These are phyloP conservation scores for Parastagonospora avenae DNA, from an alignment of 2,329 filamentous ascomycete genomes.

Conservation along the genomic window DNA sequence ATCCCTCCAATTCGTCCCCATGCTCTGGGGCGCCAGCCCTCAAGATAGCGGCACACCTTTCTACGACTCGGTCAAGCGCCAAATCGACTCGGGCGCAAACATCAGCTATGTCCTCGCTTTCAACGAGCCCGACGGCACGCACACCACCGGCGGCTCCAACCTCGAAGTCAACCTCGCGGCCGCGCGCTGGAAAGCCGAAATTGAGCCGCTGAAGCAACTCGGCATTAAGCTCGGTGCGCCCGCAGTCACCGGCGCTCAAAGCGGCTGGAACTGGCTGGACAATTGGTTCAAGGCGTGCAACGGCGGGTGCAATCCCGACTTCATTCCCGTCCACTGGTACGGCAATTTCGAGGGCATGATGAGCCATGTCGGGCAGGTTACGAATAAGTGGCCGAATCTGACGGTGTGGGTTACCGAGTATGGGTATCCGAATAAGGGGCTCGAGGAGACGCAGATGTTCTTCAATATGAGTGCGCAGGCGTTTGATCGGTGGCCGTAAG, in stretches of 20 bases:
- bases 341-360: slow-evolving; percentile 72
- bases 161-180: slow-evolving; percentile 67
- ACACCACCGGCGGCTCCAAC: slow-evolving; percentile 64
- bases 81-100: slow-evolving; percentile 60
- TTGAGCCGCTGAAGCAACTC: slow-evolving; percentile 68
- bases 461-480: slow-evolving; percentile 70
- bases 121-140: slow-evolving; percentile 75
- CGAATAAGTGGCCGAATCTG: slow-evolving; percentile 54
- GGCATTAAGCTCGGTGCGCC: slow-evolving; percentile 74
- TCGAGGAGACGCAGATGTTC: slow-evolving; percentile 65
- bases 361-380: slow-evolving; percentile 67
- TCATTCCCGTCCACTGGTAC: slow-evolving; percentile 60
- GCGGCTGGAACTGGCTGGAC: slow-evolving; percentile 69
- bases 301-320: slow-evolving; percentile 55
- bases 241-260: slow-evolving; percentile 66
- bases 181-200: slow-evolving; percentile 70
- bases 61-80: slow-evolving; percentile 60
- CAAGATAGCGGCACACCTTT: slow-evolving; percentile 61
- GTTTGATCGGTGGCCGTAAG: slow-evolving; percentile 65
- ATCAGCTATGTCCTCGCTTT: slow-evolving; percentile 74
- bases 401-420: slow-evolving; percentile 82
- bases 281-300: slow-evolving; percentile 67
- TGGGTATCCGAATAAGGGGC: slow-evolving; percentile 62
- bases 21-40: slow-evolving; percentile 71
- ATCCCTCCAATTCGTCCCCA: slow-evolving; percentile 74